Conservation (phyloP, 106 monocot genomes). For the Ottelia alismoides region DNA sequence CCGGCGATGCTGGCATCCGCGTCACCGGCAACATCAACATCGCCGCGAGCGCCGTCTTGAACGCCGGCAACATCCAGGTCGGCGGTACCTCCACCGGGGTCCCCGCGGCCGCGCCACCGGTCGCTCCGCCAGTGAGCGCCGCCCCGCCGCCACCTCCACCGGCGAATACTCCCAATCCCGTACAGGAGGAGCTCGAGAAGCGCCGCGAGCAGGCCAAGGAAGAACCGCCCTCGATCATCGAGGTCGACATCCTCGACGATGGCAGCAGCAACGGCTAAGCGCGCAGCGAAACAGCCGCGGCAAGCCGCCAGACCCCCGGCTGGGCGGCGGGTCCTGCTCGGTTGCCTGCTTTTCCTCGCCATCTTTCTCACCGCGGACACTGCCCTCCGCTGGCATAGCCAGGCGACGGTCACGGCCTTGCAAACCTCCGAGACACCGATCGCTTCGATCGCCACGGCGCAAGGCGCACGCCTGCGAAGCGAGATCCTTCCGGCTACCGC, state of each 20-base stretch:
- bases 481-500: neutral
- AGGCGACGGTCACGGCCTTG: too few species aligned
- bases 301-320: too few species aligned
- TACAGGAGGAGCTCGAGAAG: too few species aligned
- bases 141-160: neutral
- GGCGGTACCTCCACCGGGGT: neutral
- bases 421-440: too few species aligned
- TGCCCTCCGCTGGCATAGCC: too few species aligned
- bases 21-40: neutral
- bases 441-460: neutral
- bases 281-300: too few species aligned
- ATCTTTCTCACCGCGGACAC: neutral
- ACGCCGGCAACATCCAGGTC: neutral
- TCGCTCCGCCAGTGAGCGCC: neutral
- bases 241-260: too few species aligned
- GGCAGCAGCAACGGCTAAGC: too few species aligned
- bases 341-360: neutral
- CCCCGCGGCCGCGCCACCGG: neutral
- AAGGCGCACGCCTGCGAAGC: too few species aligned
- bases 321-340: neutral
- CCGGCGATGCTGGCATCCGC: too few species aligned
- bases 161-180: too few species aligned
- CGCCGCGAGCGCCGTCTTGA: neutral
- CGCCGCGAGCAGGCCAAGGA: too few species aligned
- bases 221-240: neutral